Conservation (phyloP, 805 yeast species). For the Candida odintsovae region DNA sequence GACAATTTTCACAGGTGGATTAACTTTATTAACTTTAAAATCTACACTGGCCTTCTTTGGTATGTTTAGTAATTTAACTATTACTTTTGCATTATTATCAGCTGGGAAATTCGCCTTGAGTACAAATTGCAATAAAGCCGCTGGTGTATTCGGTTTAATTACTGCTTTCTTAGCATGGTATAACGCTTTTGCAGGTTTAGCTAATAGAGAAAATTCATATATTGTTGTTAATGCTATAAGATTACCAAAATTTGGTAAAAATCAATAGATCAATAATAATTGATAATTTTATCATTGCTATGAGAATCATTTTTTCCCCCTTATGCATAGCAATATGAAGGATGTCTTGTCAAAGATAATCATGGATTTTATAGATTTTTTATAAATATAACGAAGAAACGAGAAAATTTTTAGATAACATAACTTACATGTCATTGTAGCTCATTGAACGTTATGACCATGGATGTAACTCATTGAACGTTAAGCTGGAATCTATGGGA, state of each 20-base stretch:
- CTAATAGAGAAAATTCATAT: constrained; percentile 60
- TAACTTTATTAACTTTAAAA: constrained; percentile 41
- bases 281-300: too few species aligned
- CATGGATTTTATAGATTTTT: too few species aligned
- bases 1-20: constrained; percentile 47
- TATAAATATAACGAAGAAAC: neutral
- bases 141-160: constrained; percentile 59
- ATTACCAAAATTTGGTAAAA: constrained; percentile 35
- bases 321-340: too few species aligned
- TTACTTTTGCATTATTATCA: constrained; percentile 43
- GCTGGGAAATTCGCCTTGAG: constrained; percentile 40
- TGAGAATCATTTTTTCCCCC: too few species aligned
- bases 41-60: constrained; percentile 41
- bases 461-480: too few species aligned
- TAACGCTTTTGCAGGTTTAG: constrained; percentile 65
- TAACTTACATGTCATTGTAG: too few species aligned
- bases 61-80: constrained; percentile 39
- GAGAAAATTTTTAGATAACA: neutral
- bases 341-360: too few species aligned
- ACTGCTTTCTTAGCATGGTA: constrained; percentile 63
- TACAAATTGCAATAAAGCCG: constrained; percentile 38
- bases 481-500: too few species aligned
- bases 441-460: too few species aligned
- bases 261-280: constrained; percentile 10
- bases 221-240: constrained; percentile 30